These are phyloP conservation scores for Ensete glaucum DNA, from an alignment of 176 grass and related monocot species.

Conservation along the genomic window DNA sequence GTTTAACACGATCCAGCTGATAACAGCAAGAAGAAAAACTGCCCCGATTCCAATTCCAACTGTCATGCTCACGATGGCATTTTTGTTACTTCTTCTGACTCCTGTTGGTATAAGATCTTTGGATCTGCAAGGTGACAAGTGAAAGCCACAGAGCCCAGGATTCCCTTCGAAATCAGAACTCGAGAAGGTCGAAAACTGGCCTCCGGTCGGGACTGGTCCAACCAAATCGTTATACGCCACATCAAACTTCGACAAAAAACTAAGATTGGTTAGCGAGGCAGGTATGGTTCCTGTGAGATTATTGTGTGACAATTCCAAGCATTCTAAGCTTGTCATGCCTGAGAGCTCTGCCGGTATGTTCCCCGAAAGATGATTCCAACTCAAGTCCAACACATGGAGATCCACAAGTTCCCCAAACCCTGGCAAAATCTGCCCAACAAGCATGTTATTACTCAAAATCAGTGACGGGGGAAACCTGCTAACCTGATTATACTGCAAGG, in stretches of 20 bases:
- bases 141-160: not conserved
- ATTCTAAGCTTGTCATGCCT: conserved; percentile 2
- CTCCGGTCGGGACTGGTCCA: not conserved
- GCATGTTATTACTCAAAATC: not conserved
- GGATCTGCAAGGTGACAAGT: not conserved
- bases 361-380: not conserved
- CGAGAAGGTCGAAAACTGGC: not conserved
- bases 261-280: not conserved
- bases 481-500: conserved; percentile 4
- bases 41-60: conserved; percentile 49
- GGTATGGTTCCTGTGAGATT: conserved; percentile 4
- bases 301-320: conserved; percentile 7
- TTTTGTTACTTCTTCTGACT: conserved; percentile 27
- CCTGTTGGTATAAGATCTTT: not conserved
- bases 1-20: conserved; percentile 39
- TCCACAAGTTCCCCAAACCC: not conserved
- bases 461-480: not conserved
- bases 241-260: conserved; percentile 3
- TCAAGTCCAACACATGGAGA: conserved; percentile 9
- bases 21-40: conserved; percentile 29
- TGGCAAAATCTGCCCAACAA: not conserved
- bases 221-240: not conserved
- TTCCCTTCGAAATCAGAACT: conserved; percentile 7
- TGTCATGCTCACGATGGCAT: conserved; percentile 25
- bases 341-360: conserved; percentile 1